These are phyloP conservation scores for Nelumbo lutea DNA, from an alignment of 164 flowering plant genomes.

Conservation along the genomic window DNA sequence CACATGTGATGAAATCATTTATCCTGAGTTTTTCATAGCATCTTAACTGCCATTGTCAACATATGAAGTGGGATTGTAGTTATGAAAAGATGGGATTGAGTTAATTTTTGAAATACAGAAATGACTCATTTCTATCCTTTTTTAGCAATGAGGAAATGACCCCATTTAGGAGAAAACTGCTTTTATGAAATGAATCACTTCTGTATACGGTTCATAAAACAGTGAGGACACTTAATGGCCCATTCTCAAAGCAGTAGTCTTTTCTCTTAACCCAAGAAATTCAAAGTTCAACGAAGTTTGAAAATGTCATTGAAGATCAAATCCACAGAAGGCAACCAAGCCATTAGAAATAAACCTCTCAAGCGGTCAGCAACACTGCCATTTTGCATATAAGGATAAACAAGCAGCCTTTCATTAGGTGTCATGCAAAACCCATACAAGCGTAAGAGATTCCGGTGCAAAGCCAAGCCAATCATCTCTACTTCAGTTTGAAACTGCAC, in stretches of 20 bases:
- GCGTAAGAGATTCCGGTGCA: constrained; percentile 88
- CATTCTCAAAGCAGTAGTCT: neutral
- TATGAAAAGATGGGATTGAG: no score
- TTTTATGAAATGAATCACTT: neutral
- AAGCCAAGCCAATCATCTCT: constrained; percentile 92
- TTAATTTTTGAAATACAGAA: no score
- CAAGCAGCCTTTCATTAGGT: constrained; percentile 75
- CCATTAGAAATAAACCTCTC: constrained; percentile 58
- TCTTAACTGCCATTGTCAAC: no score
- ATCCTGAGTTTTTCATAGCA: no score
- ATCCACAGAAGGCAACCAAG: neutral
- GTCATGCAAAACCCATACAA: constrained; percentile 94
- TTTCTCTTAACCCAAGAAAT: neutral
- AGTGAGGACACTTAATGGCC: neutral
- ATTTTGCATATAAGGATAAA: constrained; percentile 93
- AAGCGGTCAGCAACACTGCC: constrained; percentile 97
- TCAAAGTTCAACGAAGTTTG: neutral
- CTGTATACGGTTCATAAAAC: neutral
- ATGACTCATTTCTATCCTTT: no score
- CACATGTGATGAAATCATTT: no score
- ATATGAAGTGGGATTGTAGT: no score
- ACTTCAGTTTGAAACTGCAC: constrained; percentile 99
- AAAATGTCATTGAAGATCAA: neutral
- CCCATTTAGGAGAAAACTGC: no score
- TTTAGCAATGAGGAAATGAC: no score